A percentile compares a stretch with the other conserved stretches of the same genome.
phyloP scores from a whole-genome alignment of 108 stramenopile genomes.

The Nitzschia inconspicua region DNA sequence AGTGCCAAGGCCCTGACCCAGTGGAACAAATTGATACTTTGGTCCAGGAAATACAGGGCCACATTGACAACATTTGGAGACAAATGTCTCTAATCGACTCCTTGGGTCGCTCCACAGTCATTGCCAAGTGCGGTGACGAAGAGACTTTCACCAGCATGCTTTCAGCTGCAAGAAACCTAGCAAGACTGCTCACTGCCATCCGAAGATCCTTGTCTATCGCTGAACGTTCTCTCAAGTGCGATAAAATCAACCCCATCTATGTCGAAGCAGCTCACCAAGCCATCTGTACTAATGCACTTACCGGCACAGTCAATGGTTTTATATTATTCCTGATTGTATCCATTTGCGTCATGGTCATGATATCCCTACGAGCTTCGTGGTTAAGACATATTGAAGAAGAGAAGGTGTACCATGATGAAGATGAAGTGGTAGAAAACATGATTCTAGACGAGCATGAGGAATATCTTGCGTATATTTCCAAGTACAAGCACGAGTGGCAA shows the following conservation, averaged over 20 bases:
- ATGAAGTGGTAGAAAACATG: slow-evolving; percentile 57
- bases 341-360: slow-evolving; percentile 28
- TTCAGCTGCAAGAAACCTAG: slow-evolving; percentile 25
- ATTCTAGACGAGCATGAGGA: slow-evolving; percentile 60
- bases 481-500: slow-evolving; percentile 66
- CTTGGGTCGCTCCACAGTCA: slow-evolving; percentile 25
- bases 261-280: slow-evolving; percentile 26
- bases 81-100: slow-evolving; percentile 39
- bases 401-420: slow-evolving; percentile 45
- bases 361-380: slow-evolving; percentile 52
- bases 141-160: slow-evolving; percentile 26
- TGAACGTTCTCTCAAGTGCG: slow-evolving; percentile 23
- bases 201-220: slow-evolving; percentile 31
- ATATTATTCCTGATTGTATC: slow-evolving; percentile 35
- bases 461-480: slow-evolving; percentile 51
- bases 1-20: slow-evolving; percentile 30
- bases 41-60: slow-evolving; percentile 9
- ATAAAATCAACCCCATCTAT: slow-evolving; percentile 35
- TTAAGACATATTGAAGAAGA: slow-evolving; percentile 25
- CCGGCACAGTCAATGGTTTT: slow-evolving; percentile 28
- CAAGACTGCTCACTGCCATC: slow-evolving; percentile 30
- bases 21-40: slow-evolving; percentile 13
- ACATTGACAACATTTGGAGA: slow-evolving; percentile 37
- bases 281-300: slow-evolving; percentile 35
- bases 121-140: slow-evolving; percentile 29